Evolutionary conservation across 1,139 yeast genomes (phyloP), one percentile per base, ranked within the genome.

Genomic region (Yamadazyma oceani): DNA sequence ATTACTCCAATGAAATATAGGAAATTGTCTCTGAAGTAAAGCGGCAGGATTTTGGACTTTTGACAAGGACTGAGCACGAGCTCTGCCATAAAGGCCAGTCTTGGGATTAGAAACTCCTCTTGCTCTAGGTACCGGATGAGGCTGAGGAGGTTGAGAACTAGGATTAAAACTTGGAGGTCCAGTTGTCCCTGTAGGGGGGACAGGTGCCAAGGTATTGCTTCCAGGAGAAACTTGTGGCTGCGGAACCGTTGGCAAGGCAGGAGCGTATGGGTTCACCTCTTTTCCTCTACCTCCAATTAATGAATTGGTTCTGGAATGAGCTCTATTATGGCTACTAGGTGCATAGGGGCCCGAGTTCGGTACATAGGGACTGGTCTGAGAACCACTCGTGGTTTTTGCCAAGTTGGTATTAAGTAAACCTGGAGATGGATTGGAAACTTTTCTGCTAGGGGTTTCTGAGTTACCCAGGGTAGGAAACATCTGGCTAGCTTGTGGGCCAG

Each of bases 1-100:
- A 26, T 67, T 62, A 33, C 86, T 76, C 86, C 95, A 89, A 40
- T 75, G 69, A 55, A 88, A 85, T 25, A 89, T 58, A 0, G 96
- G 96, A 57, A 85, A 85, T 55, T 87, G 96, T 40, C 86, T 68
- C 36, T 69, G 70, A 22, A 54, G 52, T 32, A 65, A 51, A 6
- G 67, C 62, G 19, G 58, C 58, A 2, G 75, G 74, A 40, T 69
- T 59, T 26, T 50, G 54, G 14, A 58, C 55, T 40, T 59, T 61
- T 1, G 59, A 54, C 4, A 55, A 52, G 4, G 61, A 55, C 38
- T 53, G 54, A 15, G 54, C 50, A 21, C 49, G 48, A 10, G 53
- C 53, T 33, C 53, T 37, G 2, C 53, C 53, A 30, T 63, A 63
- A 14, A 61, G 52, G 23, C 56, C 62, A 3, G 56, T 48, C 34